These are phyloP conservation scores for Colletotrichum karsti DNA, from an alignment of 2,329 filamentous ascomycete genomes.

Conservation along the genomic window DNA sequence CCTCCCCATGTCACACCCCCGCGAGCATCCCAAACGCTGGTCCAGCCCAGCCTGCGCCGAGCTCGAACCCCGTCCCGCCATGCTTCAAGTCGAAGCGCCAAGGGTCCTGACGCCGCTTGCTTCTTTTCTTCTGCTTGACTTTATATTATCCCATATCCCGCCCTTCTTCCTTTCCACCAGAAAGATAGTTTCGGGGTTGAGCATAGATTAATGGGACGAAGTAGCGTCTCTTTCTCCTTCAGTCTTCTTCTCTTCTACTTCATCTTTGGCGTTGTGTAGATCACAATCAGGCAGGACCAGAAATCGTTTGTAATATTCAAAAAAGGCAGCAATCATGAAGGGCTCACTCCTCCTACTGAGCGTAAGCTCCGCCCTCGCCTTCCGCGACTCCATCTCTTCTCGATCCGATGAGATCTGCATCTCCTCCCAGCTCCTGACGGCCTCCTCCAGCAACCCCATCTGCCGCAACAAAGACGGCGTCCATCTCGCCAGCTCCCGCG, in stretches of 20 bases:
- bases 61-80: constrained; percentile 25
- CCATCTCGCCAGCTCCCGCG: constrained; percentile 18
- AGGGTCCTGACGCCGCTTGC: constrained; percentile 8
- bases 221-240: neutral
- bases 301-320: neutral
- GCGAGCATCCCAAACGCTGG: constrained; percentile 27
- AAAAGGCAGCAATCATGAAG: constrained; percentile 17
- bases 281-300: neutral
- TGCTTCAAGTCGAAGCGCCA: constrained; percentile 17
- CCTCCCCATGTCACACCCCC: neutral
- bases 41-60: constrained; percentile 10
- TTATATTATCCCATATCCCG: constrained; percentile 1
- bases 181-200: neutral
- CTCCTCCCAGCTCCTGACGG: constrained; percentile 27
- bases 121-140: neutral
- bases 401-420: constrained; percentile 26
- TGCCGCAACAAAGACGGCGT: constrained; percentile 31
- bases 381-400: constrained; percentile 27
- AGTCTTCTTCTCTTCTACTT: neutral
- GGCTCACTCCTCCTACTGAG: constrained; percentile 6
- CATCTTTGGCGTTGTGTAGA: constrained; percentile 13
- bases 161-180: neutral
- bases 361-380: constrained; percentile 12
- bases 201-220: constrained; percentile 23
- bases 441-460: constrained; percentile 20